Evolutionary conservation across 176 grass and related monocot species (phyloP).

Genomic region (Aegilops umbellulata): DNA sequence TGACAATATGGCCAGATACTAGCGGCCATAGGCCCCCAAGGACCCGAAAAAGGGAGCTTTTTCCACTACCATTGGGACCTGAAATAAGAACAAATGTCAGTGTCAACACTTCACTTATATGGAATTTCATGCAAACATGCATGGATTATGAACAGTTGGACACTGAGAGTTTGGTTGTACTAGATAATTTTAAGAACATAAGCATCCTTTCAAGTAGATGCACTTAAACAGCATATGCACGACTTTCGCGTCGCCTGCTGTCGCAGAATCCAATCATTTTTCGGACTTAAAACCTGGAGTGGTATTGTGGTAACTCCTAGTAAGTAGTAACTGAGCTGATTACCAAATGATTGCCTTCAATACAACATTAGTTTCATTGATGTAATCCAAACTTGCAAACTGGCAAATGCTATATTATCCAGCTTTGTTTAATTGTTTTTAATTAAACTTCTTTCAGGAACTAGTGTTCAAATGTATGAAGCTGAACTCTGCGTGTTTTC

Average conservation of each 20-base stretch:
- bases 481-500: not conserved
- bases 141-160: not conserved
- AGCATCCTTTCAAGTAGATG: not conserved
- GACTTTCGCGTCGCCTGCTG: too few species aligned
- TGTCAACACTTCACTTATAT: conserved; percentile 2
- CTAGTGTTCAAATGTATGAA: not conserved
- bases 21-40: conserved; percentile 98
- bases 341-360: not conserved
- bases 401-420: not conserved
- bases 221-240: too few species aligned
- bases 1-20: conserved; percentile 94
- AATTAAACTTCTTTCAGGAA: not conserved
- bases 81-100: conserved; percentile 24
- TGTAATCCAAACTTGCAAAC: conserved; percentile 13
- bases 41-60: conserved; percentile 98
- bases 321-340: not conserved
- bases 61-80: conserved; percentile 99
- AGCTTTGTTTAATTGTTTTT: not conserved
- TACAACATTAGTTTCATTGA: not conserved
- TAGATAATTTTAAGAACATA: conserved; percentile 15
- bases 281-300: too few species aligned
- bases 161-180: not conserved
- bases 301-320: too few species aligned
- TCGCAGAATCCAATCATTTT: too few species aligned
- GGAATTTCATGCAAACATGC: not conserved